Evolutionary conservation across 1,139 yeast genomes (phyloP), one percentile per base, ranked within the genome.

Genomic region (Kluyveromyces sp.): DNA sequence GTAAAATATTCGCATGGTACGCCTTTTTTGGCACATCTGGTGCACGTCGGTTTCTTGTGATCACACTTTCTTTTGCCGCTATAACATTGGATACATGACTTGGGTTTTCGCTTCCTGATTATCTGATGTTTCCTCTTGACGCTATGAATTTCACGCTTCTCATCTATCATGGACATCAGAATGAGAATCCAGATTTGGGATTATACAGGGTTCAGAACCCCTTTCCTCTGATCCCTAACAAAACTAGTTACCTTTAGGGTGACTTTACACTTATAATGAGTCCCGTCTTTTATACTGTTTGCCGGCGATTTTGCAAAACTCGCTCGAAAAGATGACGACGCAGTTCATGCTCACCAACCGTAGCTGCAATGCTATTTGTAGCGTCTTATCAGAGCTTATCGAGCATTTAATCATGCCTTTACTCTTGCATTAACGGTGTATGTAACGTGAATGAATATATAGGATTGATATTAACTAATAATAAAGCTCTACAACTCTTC

Each of bases 11-110:
- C 40, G 30, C 40, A 37, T n/a, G 15, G 7, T 4, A 37, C 18
- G 4, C 30, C 18, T 18, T 18, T 29, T 16, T n/a, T 29, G 4
- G 13, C 17, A 16, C 40, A 37, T 15, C 40, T 29, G 4, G 34
- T 17, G 11, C 40, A 37, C n/a, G 26, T 18, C 9, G 40, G 40
- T 26, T 37, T 37, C 17, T 12, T 9, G 17, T 37, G 40, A 13
- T 37, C 40, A 37, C 40, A 37, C 30, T 37, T 37, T 6, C 40
- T 7, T 18, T 37, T 37, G 11, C 19, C 20, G 6, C 28, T 28
- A 19, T 37, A 37, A 33, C 40, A 37, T 13, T 33, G n/a, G 12
- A 37, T 30, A 16, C 40, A 37, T 6, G 40, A 20, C 19, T 37
- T 28, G 4, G 40, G 40, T n/a, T 13, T 37, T 19, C 40, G 16